Evolutionary conservation across 2,329 filamentous ascomycete genomes (phyloP).

Genomic region (Cladophialophora psammophila): DNA sequence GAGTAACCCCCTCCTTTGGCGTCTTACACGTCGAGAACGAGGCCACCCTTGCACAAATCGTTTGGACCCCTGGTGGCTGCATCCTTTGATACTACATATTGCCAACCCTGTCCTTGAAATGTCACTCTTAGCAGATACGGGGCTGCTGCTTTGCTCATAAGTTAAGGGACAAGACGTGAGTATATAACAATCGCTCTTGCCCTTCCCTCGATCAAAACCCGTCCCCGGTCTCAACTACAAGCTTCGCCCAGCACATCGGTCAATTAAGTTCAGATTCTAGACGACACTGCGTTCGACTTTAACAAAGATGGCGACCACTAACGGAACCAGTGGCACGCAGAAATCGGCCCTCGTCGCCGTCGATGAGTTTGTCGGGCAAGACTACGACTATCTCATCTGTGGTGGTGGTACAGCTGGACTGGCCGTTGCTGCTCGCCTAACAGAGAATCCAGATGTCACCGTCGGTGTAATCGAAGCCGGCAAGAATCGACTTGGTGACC

Average conservation of each 20-base stretch:
- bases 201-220: not conserved
- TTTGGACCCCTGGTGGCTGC: not conserved
- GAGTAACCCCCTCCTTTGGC: not conserved
- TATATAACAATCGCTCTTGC: not conserved
- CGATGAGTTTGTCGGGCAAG: constrained; percentile 33
- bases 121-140: not conserved
- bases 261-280: not conserved
- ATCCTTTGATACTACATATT: not conserved
- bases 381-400: constrained; percentile 51
- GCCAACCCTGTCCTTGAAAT: not conserved
- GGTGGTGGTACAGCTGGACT: constrained; percentile 65
- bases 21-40: not conserved
- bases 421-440: constrained; percentile 58
- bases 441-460: constrained; percentile 50
- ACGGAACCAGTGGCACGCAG: constrained; percentile 27
- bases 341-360: constrained; percentile 31
- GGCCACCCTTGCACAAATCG: not conserved
- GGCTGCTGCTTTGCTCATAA: not conserved
- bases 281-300: not conserved
- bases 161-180: not conserved
- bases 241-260: not conserved
- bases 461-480: constrained; percentile 59
- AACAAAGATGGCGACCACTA: constrained; percentile 32
- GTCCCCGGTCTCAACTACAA: not conserved
- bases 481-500: constrained; percentile 42